Evolutionary conservation across 2,329 filamentous ascomycete species (phyloP), one percentile per base, ranked within the genome.

Genomic region (Diaporthe citriasiana): DNA sequence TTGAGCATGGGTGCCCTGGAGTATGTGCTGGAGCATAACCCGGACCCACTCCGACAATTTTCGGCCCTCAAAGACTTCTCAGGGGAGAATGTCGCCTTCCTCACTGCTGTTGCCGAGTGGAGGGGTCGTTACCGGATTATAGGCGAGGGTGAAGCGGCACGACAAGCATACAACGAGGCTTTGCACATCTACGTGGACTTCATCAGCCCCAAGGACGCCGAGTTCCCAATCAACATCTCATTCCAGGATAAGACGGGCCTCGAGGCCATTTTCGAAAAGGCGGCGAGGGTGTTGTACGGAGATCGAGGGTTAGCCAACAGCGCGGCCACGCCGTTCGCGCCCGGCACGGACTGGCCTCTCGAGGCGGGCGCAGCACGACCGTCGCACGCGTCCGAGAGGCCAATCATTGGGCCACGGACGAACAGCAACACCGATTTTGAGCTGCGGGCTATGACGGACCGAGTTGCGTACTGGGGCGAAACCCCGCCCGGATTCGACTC

Each of bases 51-150:
- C 0, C 89, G 92, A 72, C 82, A 90, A 70, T 94, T 92, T 79
- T 91, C 92, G 0, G 91, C 91, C 0, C 84, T 89, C 0, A 86
- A 88, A 47, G 92, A 93, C 77, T 93, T 93, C 79, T 93, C 91
- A 0, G 92, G 91, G 19, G 92, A 94, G 80, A 94, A 94, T 79
- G 91, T 93, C 76, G 88, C 91, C 60, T 93, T 93, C 80, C 82
- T 93, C 7, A 89, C 87, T 12, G 84, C 85, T 53, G 87, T 93
- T 12, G 83, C 86, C 3, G 85, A 87, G 73, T 93, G 90, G 89
- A 91, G 89, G 79, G 76, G 78, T 70, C 78, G 77, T 45, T 76
- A 74, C 56, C 47, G 80, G 65, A 71, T 78, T 51, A 66, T 77
- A 5, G 51, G 51, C 17, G 77, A 78, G 1, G 78, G 79, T 69